Evolutionary conservation across 2,329 filamentous ascomycete species (phyloP).

Genomic region (Pseudogymnoascus sp.): DNA sequence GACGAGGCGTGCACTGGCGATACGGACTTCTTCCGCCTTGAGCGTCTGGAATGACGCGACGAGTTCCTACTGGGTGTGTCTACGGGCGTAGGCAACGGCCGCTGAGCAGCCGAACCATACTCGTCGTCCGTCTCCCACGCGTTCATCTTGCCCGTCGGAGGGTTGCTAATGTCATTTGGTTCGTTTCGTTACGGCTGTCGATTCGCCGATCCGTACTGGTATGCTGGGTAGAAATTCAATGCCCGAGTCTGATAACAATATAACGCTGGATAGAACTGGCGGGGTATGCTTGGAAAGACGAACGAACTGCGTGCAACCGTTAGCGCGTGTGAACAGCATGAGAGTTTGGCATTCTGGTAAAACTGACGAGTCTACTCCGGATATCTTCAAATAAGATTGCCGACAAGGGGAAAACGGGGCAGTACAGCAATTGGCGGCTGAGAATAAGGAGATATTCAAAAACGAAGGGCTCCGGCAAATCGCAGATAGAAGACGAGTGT

Average conservation of each 20-base stretch:
- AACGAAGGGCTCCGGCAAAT: background rate
- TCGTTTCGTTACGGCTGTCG: background rate
- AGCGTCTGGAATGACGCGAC: slow-evolving; percentile 59
- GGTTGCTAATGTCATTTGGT: background rate
- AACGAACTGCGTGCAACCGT: background rate
- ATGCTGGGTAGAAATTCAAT: background rate
- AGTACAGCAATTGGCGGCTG: background rate
- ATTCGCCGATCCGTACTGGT: background rate
- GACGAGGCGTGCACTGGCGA: slow-evolving; percentile 59
- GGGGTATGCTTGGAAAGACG: background rate
- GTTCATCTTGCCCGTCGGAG: slow-evolving; percentile 36
- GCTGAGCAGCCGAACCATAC: slow-evolving; percentile 45
- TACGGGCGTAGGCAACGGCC: slow-evolving; percentile 59
- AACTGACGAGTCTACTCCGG: background rate
- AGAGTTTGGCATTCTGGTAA: background rate
- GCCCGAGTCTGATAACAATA: background rate
- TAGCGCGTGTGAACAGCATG: background rate
- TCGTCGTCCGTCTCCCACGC: slow-evolving; percentile 59
- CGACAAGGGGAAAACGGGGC: background rate
- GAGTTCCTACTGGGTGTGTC: slow-evolving; percentile 66
- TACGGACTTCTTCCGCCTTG: slow-evolving; percentile 39
- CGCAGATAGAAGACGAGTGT: background rate
- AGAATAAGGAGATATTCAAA: background rate
- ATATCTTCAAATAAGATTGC: background rate
- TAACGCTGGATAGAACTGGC: background rate